A percentile compares a stretch with the other conserved stretches of the same genome.
Evolutionary conservation across 2,329 filamentous ascomycete genomes (phyloP).

Genomic region (Aureobasidium sp.): DNA sequence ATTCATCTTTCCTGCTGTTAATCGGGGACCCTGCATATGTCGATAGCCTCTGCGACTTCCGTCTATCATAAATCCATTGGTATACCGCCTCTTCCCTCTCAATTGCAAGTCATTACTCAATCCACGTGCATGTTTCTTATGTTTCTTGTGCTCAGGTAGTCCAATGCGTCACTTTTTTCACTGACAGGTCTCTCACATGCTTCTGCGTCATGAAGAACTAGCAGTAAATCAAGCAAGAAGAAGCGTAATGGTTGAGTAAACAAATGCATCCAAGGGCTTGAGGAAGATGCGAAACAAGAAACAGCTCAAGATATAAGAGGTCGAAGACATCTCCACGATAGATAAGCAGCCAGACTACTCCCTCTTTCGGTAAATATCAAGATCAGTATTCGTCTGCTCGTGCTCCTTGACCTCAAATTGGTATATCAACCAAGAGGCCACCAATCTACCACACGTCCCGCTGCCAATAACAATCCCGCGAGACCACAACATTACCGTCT

Average conservation of each 20-base stretch:
- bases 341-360: not conserved
- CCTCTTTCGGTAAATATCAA: not conserved
- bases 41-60: not conserved
- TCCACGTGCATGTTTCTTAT: not conserved
- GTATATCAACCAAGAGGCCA: not conserved
- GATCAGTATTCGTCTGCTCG: not conserved
- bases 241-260: not conserved
- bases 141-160: not conserved
- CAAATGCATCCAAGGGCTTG: not conserved
- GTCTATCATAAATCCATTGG: not conserved
- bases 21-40: constrained; percentile 4
- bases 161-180: not conserved
- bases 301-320: not conserved
- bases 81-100: not conserved
- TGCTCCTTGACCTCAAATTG: not conserved
- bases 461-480: not conserved
- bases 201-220: not conserved
- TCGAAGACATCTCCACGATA: not conserved
- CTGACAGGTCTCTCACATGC: constrained; percentile 6
- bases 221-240: not conserved
- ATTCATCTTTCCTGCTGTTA: not conserved
- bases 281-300: not conserved
- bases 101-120: constrained; percentile 5
- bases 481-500: not conserved
- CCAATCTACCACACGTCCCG: not conserved